Evolutionary conservation across 2,329 filamentous ascomycete species (phyloP), one percentile per base, ranked within the genome.

Genomic region (Penicillium sp.): DNA sequence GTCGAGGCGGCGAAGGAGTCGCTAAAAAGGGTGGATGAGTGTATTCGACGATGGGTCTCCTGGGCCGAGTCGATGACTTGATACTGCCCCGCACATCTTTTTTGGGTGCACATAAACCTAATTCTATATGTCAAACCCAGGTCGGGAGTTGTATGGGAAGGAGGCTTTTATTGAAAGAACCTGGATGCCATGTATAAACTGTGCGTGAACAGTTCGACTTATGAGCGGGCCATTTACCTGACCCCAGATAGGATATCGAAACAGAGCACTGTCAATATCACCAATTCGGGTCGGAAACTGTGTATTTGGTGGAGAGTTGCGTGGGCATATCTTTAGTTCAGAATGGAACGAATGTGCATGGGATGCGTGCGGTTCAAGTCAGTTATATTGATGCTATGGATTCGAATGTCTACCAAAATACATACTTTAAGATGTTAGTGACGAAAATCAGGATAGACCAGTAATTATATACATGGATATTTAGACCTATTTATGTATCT

Each of bases 11-110:
- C 79, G 22, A 83, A 86, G 61, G 81, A 87, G 28, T 89, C 87
- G 0, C 81, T 97, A 3, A 84, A 81, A 57, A 80, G 69, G 26
- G 83, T 90, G 10, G 87, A 90, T 74, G 85, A 89, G 61, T 84
- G 91, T 56, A 86, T 96, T 38, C 84, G 87, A 68, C 78, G 91
- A 61, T 99, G 94, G 94, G 86, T 92, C 9, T 83, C 84, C 11
- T 97, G 92, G 91, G 89, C 88, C 90, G 73, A 73, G 44, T 61
- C 60, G 6, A 45, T 45, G n/a, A 2, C 28, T 35, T 50, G 30
- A 44, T 5, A 8, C 14, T 22, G 25, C 12, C 7, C 16, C 14
- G 19, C 2, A 22, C 5, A 25, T 19, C 1, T 8, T 45, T 25
- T 33, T 19, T 5, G 5, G 4, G 9, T 46, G 1, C 7, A 6